Conservation (phyloP, 306 rosid species). For the Abrus pulchellus region DNA sequence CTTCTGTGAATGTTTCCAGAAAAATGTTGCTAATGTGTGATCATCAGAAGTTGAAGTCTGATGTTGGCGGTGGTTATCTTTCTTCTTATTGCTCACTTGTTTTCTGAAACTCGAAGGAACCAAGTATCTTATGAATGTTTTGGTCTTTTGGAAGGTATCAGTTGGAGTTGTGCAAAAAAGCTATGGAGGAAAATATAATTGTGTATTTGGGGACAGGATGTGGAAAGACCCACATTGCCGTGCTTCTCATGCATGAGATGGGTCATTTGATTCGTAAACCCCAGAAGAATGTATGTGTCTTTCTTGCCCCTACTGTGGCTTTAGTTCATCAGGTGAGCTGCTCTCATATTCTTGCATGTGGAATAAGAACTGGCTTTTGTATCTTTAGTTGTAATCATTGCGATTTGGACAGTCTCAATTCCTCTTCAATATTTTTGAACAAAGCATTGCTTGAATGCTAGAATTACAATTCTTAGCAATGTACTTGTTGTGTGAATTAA, state of each 20-base stretch:
- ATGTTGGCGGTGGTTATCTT: conserved; percentile 27
- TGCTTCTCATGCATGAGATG: conserved; percentile 81
- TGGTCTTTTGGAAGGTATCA: conserved; percentile 70
- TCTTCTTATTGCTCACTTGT: conserved; percentile 13
- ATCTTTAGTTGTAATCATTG: conserved; percentile 33
- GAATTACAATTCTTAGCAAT: conserved; percentile 18
- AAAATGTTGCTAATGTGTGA: not conserved
- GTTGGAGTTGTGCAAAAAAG: conserved; percentile 81
- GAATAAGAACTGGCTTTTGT: not conserved
- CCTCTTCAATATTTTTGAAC: conserved; percentile 8
- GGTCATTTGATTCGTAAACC: conserved; percentile 78
- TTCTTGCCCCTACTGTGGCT: conserved; percentile 96
- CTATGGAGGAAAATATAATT: conserved; percentile 87
- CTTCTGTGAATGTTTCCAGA: not conserved
- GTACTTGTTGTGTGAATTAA: not conserved
- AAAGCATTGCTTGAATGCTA: conserved; percentile 17
- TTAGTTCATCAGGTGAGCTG: conserved; percentile 84
- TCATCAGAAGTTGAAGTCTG: not conserved
- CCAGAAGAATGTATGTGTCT: conserved; percentile 71
- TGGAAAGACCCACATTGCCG: conserved; percentile 96
- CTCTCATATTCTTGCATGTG: conserved; percentile 36
- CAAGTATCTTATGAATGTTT: conserved; percentile 45
- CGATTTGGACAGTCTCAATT: conserved; percentile 26
- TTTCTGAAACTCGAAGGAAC: not conserved
- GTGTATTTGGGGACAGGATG: conserved; percentile 94